phyloP scores from a whole-genome alignment of 2,329 filamentous ascomycete genomes.

The Macrophomina tecta region DNA sequence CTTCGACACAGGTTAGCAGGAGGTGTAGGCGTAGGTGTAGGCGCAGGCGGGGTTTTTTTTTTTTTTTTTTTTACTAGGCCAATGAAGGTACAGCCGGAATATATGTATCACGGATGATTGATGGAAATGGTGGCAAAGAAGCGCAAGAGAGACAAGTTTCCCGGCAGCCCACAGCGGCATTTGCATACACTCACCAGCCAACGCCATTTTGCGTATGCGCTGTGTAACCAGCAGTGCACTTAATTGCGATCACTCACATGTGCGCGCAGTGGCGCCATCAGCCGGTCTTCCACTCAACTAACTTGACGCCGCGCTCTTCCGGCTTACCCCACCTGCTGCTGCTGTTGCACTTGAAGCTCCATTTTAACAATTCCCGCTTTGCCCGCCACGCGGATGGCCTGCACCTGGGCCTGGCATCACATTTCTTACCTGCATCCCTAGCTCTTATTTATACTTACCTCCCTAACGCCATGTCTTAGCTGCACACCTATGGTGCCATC shows the following conservation, averaged over 20 bases:
- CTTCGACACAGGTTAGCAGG: background rate
- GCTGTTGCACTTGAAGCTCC: too few species aligned
- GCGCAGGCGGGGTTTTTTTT: too few species aligned
- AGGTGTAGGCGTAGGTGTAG: background rate
- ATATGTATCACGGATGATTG: slow-evolving; percentile 6
- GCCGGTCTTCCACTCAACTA: slow-evolving; percentile 5
- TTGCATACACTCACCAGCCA: too few species aligned
- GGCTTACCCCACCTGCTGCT: too few species aligned
- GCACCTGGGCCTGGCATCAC: too few species aligned
- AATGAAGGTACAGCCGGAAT: too few species aligned
- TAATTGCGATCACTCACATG: slow-evolving; percentile 24
- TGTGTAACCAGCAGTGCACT: background rate
- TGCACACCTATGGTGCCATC: background rate
- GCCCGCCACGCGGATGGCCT: too few species aligned
- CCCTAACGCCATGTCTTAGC: background rate
- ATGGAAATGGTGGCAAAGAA: background rate
- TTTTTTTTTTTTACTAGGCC: background rate
- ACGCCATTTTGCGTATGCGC: slow-evolving; percentile 3
- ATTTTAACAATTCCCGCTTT: too few species aligned
- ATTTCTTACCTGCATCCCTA: background rate
- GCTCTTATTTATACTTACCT: background rate
- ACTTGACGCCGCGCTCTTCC: background rate
- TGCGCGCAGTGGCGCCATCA: slow-evolving; percentile 10
- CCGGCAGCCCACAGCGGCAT: background rate
- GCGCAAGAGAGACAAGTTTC: slow-evolving; percentile 9